phyloP scores from a whole-genome alignment of 805 yeast genomes.

The Pichia eremophila region DNA sequence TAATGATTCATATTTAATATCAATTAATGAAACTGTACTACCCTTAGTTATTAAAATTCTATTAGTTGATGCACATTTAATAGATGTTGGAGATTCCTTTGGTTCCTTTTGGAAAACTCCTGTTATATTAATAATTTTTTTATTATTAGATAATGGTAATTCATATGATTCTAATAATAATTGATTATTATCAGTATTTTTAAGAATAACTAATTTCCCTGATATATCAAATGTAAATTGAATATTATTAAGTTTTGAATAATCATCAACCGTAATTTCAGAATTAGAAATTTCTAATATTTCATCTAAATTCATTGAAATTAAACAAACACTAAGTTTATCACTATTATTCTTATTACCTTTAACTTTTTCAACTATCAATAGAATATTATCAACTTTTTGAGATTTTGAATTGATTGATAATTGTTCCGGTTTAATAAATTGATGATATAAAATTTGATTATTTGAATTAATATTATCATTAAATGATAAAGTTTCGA shows the following conservation, averaged over 20 bases:
- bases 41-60: constrained; percentile 36
- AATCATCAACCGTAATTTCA: constrained; percentile 11
- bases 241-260: constrained; percentile 2
- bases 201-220: constrained; percentile 22
- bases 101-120: constrained; percentile 21
- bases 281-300: constrained; percentile 23
- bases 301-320: constrained; percentile 19
- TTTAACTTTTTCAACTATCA: constrained; percentile 14
- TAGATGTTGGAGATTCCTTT: constrained; percentile 23
- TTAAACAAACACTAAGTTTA: constrained; percentile 18
- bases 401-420: constrained; percentile 15
- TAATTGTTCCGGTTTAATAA: constrained; percentile 19
- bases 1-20: constrained; percentile 34
- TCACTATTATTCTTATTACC: constrained; percentile 9
- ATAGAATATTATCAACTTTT: constrained; percentile 14
- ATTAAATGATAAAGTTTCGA: constrained; percentile 6
- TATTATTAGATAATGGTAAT: constrained; percentile 26
- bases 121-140: constrained; percentile 19
- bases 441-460: constrained; percentile 16
- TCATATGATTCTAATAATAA: constrained; percentile 17
- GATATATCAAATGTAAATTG: constrained; percentile 21
- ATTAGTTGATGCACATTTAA: constrained; percentile 34
- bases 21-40: constrained; percentile 34
- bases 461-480: constrained; percentile 8
- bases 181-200: constrained; percentile 5